Evolutionary conservation across 345 rosid species (phyloP).

Genomic region (Kernera saxatilis): DNA sequence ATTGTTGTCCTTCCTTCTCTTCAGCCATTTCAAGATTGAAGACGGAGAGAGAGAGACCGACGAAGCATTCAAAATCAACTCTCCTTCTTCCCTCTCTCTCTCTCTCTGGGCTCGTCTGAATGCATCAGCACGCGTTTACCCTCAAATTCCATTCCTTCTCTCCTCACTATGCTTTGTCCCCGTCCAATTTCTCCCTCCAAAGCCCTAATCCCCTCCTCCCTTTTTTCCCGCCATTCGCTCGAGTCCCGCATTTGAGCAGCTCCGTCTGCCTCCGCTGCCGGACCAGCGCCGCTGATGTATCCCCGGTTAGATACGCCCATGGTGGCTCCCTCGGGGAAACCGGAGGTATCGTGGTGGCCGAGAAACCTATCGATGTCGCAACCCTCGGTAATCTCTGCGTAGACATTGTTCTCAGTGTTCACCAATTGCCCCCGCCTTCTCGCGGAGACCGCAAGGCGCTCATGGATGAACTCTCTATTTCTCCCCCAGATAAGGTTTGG

Average conservation of each 20-base stretch:
- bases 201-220: conserved; percentile 36
- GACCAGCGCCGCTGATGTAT: conserved; percentile 29
- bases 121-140: conserved; percentile 49
- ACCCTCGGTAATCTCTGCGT: conserved; percentile 94
- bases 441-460: conserved; percentile 49
- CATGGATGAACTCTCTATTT: conserved; percentile 65
- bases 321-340: conserved; percentile 22
- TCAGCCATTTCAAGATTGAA: neutral
- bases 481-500: conserved; percentile 83
- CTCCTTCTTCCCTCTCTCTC: neutral
- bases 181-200: conserved; percentile 18
- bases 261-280: conserved; percentile 27
- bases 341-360: conserved; percentile 26
- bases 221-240: conserved; percentile 18
- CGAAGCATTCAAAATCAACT: neutral
- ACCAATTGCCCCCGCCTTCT: conserved; percentile 66
- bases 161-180: conserved; percentile 31
- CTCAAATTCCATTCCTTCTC: conserved; percentile 28
- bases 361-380: conserved; percentile 59
- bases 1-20: neutral
- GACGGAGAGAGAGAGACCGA: conserved; percentile 7
- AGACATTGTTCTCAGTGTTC: conserved; percentile 84
- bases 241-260: neutral
- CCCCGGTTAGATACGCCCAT: conserved; percentile 26
- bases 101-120: conserved; percentile 18